Conservation (phyloP, 139 green algal genomes). For the Picochlorum sp. region DNA sequence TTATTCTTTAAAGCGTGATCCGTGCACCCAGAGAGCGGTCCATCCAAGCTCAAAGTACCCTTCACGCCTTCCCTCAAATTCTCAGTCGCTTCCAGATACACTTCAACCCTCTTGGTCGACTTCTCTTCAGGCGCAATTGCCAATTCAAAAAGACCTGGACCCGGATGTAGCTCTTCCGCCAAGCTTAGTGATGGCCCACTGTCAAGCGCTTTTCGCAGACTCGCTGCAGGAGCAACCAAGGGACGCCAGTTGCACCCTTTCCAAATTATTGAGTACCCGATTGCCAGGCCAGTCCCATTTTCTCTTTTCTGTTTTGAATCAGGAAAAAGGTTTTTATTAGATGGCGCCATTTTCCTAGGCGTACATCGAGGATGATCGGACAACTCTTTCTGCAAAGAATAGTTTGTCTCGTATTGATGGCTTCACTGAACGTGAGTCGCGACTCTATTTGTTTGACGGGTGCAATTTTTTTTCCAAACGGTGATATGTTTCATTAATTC, state of each 20-base stretch:
- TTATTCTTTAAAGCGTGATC: conserved; percentile 1
- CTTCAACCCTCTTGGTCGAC: not conserved
- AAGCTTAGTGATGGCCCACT: not conserved
- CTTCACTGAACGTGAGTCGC: too few species aligned
- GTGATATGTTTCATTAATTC: too few species aligned
- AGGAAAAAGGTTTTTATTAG: not conserved
- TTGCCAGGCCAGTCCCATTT: not conserved
- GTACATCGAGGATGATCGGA: not conserved
- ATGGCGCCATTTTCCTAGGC: not conserved
- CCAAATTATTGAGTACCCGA: not conserved
- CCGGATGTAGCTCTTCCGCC: not conserved
- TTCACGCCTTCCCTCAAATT: not conserved
- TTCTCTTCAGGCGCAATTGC: not conserved
- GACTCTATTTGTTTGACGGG: too few species aligned
- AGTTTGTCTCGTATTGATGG: too few species aligned
- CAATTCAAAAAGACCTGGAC: conserved; percentile 5
- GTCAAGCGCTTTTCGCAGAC: not conserved
- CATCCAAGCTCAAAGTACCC: not conserved
- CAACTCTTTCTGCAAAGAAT: not conserved
- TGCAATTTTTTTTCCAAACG: too few species aligned
- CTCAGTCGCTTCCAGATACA: not conserved
- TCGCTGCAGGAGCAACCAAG: not conserved
- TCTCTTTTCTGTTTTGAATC: not conserved
- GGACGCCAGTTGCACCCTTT: not conserved
- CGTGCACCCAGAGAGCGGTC: not conserved